Conservation (phyloP, 345 rosid species). For the Melaleuca quinquenervia region DNA sequence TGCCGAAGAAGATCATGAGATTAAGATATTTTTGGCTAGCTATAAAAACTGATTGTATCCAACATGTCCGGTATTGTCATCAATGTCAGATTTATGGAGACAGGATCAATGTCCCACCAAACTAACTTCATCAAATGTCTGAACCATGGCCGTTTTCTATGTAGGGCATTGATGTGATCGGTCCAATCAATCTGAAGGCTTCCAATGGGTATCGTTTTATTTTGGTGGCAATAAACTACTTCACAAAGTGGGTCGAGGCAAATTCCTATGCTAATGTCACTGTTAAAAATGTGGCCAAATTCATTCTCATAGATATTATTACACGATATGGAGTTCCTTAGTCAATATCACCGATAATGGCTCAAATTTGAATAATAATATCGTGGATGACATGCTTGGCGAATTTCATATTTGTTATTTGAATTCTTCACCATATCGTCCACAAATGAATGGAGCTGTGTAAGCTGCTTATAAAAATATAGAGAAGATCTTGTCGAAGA, state of each 20-base stretch:
- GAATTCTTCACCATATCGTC: not conserved
- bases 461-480: not conserved
- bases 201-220: not conserved
- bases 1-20: not conserved
- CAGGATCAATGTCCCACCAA: not conserved
- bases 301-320: not conserved
- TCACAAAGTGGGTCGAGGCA: not conserved
- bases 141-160: not conserved
- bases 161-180: not conserved
- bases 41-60: not conserved
- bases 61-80: not conserved
- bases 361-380: not conserved
- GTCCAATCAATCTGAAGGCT: not conserved
- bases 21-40: not conserved
- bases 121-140: not conserved
- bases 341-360: not conserved
- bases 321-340: not conserved
- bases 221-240: not conserved
- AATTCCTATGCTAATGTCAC: not conserved
- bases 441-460: not conserved
- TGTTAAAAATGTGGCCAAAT: fast-evolving
- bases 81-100: not conserved
- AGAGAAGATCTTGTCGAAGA: not conserved
- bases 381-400: too few relatives aligned
- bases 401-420: not conserved